Conservation (phyloP, 495 filamentous ascomycete genomes). For the Aspergillus avenaceus region DNA sequence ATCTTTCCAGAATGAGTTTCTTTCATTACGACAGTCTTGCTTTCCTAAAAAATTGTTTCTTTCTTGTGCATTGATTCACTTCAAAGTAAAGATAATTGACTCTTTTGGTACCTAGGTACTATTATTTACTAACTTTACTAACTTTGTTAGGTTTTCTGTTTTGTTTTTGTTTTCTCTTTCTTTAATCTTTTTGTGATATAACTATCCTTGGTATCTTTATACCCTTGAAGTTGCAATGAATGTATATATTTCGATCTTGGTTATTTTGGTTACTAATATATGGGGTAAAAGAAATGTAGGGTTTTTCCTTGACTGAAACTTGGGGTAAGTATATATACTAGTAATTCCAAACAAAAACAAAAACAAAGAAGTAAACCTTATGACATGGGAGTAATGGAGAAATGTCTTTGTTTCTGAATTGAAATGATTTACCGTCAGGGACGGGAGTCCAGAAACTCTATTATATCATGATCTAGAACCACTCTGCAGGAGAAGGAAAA, state of each 20-base stretch:
- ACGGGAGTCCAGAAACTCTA: no score
- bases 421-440: no score
- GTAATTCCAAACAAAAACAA: no score
- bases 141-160: background rate
- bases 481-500: no score
- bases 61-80: background rate
- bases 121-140: constrained; percentile 1
- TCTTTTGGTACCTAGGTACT: no score
- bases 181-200: background rate
- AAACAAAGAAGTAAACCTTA: no score
- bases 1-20: background rate
- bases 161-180: background rate
- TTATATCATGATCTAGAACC: no score
- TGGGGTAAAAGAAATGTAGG: no score
- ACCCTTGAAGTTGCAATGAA: constrained; percentile 3
- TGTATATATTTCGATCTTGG: background rate
- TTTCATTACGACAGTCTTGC: background rate
- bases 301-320: background rate
- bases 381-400: no score
- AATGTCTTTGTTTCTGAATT: no score
- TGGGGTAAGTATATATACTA: no score
- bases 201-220: constrained; percentile 11
- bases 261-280: background rate
- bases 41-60: background rate
- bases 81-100: background rate